These are phyloP conservation scores for Peltaster fructicola DNA, from an alignment of 2,329 filamentous ascomycete genomes.

Conservation along the genomic window DNA sequence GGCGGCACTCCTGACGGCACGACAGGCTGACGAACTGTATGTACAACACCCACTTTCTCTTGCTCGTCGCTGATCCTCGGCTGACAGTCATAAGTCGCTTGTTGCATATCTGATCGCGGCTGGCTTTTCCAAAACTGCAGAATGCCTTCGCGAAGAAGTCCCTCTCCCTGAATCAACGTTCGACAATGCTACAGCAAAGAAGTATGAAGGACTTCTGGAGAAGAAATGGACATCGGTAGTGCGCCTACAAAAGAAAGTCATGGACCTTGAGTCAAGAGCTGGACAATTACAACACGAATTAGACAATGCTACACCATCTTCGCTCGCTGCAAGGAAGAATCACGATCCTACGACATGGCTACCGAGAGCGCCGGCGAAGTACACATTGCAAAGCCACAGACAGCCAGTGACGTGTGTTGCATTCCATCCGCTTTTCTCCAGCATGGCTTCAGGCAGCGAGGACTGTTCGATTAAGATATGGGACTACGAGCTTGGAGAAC, in stretches of 20 bases:
- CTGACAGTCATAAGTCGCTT: constrained; percentile 70
- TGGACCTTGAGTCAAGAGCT: constrained; percentile 73
- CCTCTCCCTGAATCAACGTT: constrained; percentile 49
- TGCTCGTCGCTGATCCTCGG: constrained; percentile 15
- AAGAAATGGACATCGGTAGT: constrained; percentile 99
- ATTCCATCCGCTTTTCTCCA: constrained; percentile 84
- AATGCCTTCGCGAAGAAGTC: constrained; percentile 60
- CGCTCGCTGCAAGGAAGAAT: constrained; percentile 54
- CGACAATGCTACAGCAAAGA: constrained; percentile 69
- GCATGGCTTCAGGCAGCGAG: constrained; percentile 75
- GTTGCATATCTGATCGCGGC: constrained; percentile 70
- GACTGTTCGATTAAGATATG: constrained; percentile 92
- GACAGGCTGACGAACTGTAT: constrained; percentile 80
- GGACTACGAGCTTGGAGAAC: constrained; percentile 88
- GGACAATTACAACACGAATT: constrained; percentile 61
- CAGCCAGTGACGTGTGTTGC: constrained; percentile 70
- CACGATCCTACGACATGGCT: constrained; percentile 77
- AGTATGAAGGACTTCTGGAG: constrained; percentile 84
- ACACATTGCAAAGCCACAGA: constrained; percentile 70
- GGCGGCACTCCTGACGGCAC: constrained; percentile 57
- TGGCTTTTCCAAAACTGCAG: constrained; percentile 51
- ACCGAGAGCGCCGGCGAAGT: constrained; percentile 62
- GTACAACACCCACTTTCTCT: constrained; percentile 20
- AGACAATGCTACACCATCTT: constrained; percentile 64
- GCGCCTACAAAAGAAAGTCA: constrained; percentile 91